Evolutionary conservation across 1,284 basidiomycete genomes (phyloP).

Genomic region (Thecaphora frezii): DNA sequence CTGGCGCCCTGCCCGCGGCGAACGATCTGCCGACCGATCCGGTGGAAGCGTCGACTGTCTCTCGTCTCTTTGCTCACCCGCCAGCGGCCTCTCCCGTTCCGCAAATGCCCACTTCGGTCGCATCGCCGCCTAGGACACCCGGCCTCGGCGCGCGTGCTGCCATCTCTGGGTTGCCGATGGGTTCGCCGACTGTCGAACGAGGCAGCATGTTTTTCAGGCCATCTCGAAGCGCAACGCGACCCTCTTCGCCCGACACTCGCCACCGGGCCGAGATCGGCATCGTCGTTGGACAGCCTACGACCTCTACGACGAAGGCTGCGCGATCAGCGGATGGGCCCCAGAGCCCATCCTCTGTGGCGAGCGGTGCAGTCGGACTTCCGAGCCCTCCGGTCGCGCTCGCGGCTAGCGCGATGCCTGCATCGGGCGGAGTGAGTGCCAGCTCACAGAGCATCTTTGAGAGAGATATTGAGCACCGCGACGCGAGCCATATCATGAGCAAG

Average conservation of each 20-base stretch:
- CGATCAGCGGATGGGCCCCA: not conserved
- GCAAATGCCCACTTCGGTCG: constrained; percentile 11
- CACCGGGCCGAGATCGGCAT: not conserved
- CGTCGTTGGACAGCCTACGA: not conserved
- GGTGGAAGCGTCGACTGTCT: constrained; percentile 39
- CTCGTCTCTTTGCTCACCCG: constrained; percentile 49
- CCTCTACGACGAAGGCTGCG: not conserved
- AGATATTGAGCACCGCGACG: constrained; percentile 53
- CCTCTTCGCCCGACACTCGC: not conserved
- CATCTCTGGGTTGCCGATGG: constrained; percentile 10
- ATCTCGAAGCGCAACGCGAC: not conserved
- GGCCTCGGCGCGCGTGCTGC: constrained; percentile 18
- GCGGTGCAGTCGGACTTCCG: constrained; percentile 1
- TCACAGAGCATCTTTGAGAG: constrained; percentile 54
- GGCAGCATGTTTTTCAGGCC: constrained; percentile 1
- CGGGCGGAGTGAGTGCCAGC: constrained; percentile 7
- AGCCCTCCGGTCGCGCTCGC: not conserved
- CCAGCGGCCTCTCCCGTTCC: constrained; percentile 29
- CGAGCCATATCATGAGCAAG: constrained; percentile 44
- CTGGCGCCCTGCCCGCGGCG: constrained; percentile 37
- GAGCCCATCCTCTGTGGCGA: not conserved
- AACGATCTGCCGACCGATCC: constrained; percentile 53
- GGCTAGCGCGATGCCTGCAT: constrained; percentile 9
- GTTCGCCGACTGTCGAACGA: constrained; percentile 19
- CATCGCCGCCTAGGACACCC: constrained; percentile 23